These are phyloP conservation scores for Aegle marmelos DNA, from an alignment of 345 rosid genomes.

Conservation along the genomic window DNA sequence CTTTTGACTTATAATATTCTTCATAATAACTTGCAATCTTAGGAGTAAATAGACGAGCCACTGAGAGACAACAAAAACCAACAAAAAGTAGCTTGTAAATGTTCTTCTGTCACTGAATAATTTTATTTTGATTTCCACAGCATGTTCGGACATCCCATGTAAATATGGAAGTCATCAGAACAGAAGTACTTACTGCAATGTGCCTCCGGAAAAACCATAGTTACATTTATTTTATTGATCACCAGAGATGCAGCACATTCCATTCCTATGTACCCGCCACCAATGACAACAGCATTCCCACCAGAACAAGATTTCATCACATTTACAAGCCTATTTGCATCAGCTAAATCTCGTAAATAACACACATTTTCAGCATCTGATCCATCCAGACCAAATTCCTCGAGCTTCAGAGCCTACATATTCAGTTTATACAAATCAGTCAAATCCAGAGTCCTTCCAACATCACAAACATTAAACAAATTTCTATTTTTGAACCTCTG, in stretches of 20 bases:
- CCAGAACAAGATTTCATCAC: conserved; percentile 58
- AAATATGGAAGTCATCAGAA: not conserved
- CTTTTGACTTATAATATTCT: conserved; percentile 68
- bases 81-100: not conserved
- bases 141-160: not conserved
- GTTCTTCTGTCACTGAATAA: not conserved
- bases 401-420: conserved; percentile 83
- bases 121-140: not conserved
- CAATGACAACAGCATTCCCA: conserved; percentile 89
- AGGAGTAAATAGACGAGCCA: conserved; percentile 91
- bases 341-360: conserved; percentile 78
- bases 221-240: conserved; percentile 80
- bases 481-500: not conserved
- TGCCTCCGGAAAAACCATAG: conserved; percentile 98
- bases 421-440: conserved; percentile 11
- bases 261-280: conserved; percentile 99
- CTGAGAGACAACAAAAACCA: conserved; percentile 34
- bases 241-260: conserved; percentile 97
- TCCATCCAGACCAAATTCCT: conserved; percentile 89
- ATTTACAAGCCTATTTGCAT: conserved; percentile 78
- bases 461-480: not conserved
- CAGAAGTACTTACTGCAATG: conserved; percentile 73
- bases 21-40: conserved; percentile 79
- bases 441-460: not conserved
- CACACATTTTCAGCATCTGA: conserved; percentile 91